Conservation (phyloP, 176 grass and related monocot genomes). For the Oryza punctata region DNA sequence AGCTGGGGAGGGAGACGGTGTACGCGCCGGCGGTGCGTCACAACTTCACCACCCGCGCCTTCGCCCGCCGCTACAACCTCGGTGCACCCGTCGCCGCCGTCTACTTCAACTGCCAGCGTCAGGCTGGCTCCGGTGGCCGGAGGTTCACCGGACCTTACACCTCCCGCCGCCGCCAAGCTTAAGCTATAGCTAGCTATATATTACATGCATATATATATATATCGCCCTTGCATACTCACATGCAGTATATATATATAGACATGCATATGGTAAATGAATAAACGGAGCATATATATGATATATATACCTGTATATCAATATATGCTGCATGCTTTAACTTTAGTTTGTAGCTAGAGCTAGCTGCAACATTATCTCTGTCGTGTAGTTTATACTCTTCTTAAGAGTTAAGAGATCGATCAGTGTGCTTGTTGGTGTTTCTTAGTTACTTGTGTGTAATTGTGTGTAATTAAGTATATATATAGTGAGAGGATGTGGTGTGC, state of each 20-base stretch:
- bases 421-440: no score
- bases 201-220: neutral
- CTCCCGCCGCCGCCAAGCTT: constrained; percentile 2
- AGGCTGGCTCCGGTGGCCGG: constrained; percentile 67
- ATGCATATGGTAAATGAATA: neutral
- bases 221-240: neutral
- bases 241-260: neutral
- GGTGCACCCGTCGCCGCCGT: constrained; percentile 58
- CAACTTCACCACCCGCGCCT: constrained; percentile 70
- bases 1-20: constrained; percentile 65
- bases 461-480: no score
- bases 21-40: constrained; percentile 58
- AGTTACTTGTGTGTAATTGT: no score
- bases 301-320: neutral
- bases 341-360: no score
- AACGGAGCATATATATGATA: neutral
- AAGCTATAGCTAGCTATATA: no score
- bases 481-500: no score
- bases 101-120: constrained; percentile 86
- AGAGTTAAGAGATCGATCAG: no score
- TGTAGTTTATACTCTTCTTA: no score
- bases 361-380: no score
- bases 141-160: constrained; percentile 56
- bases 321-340: no score
- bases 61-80: constrained; percentile 63